These are phyloP conservation scores for Conringia planisiliqua DNA, from an alignment of 345 rosid species.

Conservation along the genomic window DNA sequence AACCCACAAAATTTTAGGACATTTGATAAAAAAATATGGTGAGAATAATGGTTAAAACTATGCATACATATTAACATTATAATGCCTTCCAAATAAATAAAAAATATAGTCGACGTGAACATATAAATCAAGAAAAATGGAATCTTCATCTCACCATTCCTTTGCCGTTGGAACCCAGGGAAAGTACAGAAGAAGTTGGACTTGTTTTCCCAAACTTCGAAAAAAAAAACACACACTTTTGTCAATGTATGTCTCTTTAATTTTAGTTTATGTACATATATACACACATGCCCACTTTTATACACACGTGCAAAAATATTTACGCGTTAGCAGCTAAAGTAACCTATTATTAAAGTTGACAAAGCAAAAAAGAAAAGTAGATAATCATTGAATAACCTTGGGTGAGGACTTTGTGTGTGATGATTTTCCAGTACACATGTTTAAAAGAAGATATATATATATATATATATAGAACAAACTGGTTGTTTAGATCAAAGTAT, in stretches of 20 bases:
- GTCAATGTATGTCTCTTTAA: slow-evolving; percentile 5
- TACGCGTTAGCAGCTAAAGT: not conserved
- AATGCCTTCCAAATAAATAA: not conserved
- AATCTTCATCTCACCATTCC: slow-evolving; percentile 51
- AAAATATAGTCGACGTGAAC: not conserved
- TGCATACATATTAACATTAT: not conserved
- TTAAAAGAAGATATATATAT: not conserved
- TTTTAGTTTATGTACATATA: not conserved
- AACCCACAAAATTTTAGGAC: not conserved
- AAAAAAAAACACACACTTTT: not conserved
- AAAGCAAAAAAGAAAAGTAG: not conserved
- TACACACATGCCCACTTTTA: not conserved
- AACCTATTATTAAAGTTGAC: slow-evolving; percentile 8
- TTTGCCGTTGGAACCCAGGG: slow-evolving; percentile 45
- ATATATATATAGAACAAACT: not conserved
- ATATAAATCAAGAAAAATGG: not conserved
- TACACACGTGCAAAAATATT: not conserved
- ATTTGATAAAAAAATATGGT: not conserved
- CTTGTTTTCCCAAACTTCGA: slow-evolving; percentile 46
- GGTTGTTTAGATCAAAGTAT: not conserved
- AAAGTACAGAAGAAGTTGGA: slow-evolving; percentile 38
- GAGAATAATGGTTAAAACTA: not conserved
- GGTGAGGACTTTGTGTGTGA: slow-evolving; percentile 55
- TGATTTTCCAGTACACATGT: slow-evolving; percentile 59
- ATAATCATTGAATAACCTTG: slow-evolving; percentile 43